Base-by-base conservation (phyloP, 371 early-diverging fungal genomes). In the Mortierella sp. region DNA sequence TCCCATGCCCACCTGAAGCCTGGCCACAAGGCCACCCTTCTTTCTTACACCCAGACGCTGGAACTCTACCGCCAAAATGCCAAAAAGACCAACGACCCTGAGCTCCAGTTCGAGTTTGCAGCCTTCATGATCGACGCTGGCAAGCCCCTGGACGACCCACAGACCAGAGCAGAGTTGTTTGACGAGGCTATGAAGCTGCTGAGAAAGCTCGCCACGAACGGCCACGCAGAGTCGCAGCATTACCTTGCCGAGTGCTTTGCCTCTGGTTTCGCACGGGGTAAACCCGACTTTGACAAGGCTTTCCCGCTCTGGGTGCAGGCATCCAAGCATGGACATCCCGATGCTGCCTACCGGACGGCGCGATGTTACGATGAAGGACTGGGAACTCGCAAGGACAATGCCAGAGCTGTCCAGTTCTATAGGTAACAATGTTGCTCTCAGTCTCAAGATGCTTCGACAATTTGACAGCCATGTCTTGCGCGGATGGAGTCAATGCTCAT, bases 61-160 rank as follows among this genome's bases (percentile, higher is more conserved):
- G 95, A 96, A 83, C 89, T 93, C 90, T 96, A 95, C 79, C 89
- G 96, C 70, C 94, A 95, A 74, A 95, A 96, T 78, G 96, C 95
- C 29, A 96, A 95, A 88, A 94, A 94, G 88, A 95, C 95, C 55
- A 94, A 95, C 58, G 96, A 95, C 74, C 96, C 96, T 1, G 93
- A 92, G 63, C 91, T 95, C 51, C 96, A 95, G 83, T 92, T 96
- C 70, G 96, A 95, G 81, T 96, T 97, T 88, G 96, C 96, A 24
- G 93, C 93, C n/a, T 94, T 93, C 58, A 92, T 95, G 91, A 92
- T 95, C 0, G 92, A 93, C 70, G 92, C 93, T 41, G 94, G 93
- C 74, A 92, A 93, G 65, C 88, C 93, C 7, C 85, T 93, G 71
- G 88, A 87, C 65, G 81, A 87, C 14, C 90, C 90, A 21, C 80